Conservation (phyloP, 768 basidiomycete genomes). For the Naganishia vaughanmartiniae region DNA sequence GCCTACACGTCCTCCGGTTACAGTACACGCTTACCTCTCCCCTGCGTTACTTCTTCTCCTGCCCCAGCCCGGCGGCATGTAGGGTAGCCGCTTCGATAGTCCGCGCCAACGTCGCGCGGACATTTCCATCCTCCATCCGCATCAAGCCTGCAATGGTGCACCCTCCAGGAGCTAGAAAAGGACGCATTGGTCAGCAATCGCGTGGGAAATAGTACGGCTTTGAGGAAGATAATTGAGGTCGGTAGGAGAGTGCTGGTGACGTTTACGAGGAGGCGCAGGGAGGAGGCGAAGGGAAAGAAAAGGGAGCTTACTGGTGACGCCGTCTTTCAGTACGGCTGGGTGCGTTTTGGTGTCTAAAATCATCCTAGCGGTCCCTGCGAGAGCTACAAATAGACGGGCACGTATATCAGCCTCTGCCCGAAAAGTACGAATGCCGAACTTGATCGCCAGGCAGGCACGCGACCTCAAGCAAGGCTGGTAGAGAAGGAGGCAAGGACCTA, state of each 20-base stretch:
- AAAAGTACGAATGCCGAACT: too few species aligned
- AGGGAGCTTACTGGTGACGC: constrained; percentile 77
- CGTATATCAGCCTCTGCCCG: neutral
- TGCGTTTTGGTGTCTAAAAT: constrained; percentile 81
- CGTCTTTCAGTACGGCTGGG: constrained; percentile 94
- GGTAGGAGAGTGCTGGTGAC: neutral
- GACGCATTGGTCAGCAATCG: neutral
- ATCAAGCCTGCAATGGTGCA: constrained; percentile 97
- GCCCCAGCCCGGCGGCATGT: constrained; percentile 49
- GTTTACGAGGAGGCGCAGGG: neutral
- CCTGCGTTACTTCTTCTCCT: constrained; percentile 41
- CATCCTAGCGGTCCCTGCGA: constrained; percentile 97
- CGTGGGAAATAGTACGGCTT: constrained; percentile 12
- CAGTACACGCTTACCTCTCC: too few species aligned
- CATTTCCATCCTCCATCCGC: constrained; percentile 86
- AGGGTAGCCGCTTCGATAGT: constrained; percentile 86
- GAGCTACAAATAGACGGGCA: constrained; percentile 57
- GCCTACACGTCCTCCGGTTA: too few species aligned
- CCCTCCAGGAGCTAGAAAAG: constrained; percentile 78
- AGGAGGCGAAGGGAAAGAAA: neutral
- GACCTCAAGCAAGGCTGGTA: neutral
- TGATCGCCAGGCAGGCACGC: too few species aligned
- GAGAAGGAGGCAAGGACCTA: constrained; percentile 53
- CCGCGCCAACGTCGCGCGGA: constrained; percentile 90
- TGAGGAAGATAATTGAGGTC: too few species aligned